Base-by-base conservation (phyloP, 2,329 filamentous ascomycete species). In the Cadophora sp. region DNA sequence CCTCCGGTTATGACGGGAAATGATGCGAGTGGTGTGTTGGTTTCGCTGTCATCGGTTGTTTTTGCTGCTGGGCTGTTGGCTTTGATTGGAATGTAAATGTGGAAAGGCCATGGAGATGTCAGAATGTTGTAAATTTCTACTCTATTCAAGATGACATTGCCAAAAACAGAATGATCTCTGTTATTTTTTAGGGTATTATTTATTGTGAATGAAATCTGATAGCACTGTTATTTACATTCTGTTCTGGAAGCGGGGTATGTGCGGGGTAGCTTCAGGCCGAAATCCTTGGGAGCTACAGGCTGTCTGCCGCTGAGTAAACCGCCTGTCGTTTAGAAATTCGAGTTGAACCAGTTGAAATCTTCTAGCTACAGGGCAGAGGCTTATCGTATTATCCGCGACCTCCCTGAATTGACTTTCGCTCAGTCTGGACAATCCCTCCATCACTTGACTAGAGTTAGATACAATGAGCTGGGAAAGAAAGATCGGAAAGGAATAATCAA, bases 1-100 rank as follows among this genome's bases (percentile, higher is more conserved):
- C 62, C 62, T 55, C 47, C 66, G 11, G 59, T 58, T 45, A 51
- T 39, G 2, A 65, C 53, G 2, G 55, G 62, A 20, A 65, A 45
- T 47, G 30, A 59, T 55, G 63, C 62, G 20, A 55, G n/a, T 20
- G 24, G 9, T 20, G 20, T 53, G 3, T 39, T 50, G 22, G 36
- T 30, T 11, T 65, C 66, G 39, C 22, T 45, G 14, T 27, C 59
- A 2, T 27, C 58, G 24, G n/a, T 61, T 53, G 13, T 65, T 4
- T 30, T 56, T n/a, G 39, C 45, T 36, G 62, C 27, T 39, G 53
- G 47, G 6, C 3, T 63, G 5, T 24, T 62, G 36, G 43, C 36
- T 43, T 50, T 53, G 64, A 27, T 53, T 27, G 59, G 45, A n/a
- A 9, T 65, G 5, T 65, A 27, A 59, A 27, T 16, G n/a, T 51